phyloP scores from a whole-genome alignment of 148 eudicot species.

The Cornus florida region DNA sequence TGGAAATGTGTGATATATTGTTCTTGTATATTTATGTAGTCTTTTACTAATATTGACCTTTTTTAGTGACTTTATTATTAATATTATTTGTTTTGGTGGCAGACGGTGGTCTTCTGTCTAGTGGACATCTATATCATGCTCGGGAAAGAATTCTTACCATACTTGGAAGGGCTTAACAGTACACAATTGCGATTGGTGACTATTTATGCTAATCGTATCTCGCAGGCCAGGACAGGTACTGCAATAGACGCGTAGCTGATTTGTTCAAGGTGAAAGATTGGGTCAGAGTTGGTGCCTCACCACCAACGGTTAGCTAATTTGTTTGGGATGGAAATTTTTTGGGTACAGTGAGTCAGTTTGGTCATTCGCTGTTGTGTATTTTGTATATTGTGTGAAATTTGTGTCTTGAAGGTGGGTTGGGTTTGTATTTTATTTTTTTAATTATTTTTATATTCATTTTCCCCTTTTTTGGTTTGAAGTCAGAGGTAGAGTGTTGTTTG shows the following conservation, averaged over 20 bases:
- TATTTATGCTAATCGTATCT: conserved; percentile 90
- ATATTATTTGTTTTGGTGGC: conserved; percentile 25
- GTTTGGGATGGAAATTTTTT: neutral
- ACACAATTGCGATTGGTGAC: conserved; percentile 94
- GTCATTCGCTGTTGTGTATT: conserved; percentile 37
- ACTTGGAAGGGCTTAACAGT: conserved; percentile 90
- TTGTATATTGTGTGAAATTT: conserved; percentile 53
- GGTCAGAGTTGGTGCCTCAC: conserved; percentile 13
- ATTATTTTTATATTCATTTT: conserved; percentile 13
- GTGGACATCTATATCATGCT: conserved; percentile 96
- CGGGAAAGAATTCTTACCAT: conserved; percentile 89
- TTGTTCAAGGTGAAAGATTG: conserved; percentile 2
- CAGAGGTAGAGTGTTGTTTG: conserved; percentile 10
- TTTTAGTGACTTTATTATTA: neutral
- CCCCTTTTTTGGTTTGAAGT: conserved; percentile 18
- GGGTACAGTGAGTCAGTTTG: conserved; percentile 16
- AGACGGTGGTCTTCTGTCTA: conserved; percentile 98
- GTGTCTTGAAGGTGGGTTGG: conserved; percentile 17
- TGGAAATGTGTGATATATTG: neutral
- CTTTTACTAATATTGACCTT: neutral
- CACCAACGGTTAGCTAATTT: conserved; percentile 21
- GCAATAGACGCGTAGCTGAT: conserved; percentile 54
- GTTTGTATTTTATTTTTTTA: neutral
- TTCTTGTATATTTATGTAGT: neutral
- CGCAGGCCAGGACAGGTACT: conserved; percentile 86